phyloP scores from a whole-genome alignment of 352 stramenopile species.

The Phytophthora pseudosyringae region DNA sequence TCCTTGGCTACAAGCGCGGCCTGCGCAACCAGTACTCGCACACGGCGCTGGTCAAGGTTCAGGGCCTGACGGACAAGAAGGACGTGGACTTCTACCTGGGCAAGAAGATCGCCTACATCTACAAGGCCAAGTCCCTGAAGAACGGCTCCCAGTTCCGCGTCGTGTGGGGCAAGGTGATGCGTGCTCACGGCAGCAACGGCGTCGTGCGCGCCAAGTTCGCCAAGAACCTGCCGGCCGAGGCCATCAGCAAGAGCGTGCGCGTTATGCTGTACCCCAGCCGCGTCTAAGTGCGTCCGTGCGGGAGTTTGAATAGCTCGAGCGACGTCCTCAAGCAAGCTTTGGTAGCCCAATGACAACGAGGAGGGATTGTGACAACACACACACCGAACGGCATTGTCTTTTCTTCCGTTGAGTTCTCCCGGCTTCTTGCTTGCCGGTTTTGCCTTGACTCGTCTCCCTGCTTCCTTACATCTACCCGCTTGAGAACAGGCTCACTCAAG shows the following conservation, averaged over 20 bases:
- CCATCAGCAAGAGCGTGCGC: constrained; percentile 97
- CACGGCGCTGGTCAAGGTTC: constrained; percentile 99
- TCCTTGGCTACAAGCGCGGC: constrained; percentile 99
- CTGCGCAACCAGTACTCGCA: constrained; percentile 98
- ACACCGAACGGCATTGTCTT: constrained; percentile 20
- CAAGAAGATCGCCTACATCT: constrained; percentile 99
- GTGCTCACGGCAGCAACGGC: constrained; percentile 98
- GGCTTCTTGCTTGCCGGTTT: neutral
- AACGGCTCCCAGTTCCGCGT: constrained; percentile 98
- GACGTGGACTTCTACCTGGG: constrained; percentile 99
- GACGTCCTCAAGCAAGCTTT: constrained; percentile 36
- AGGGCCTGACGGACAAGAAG: constrained; percentile 98
- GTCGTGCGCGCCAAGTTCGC: constrained; percentile 99
- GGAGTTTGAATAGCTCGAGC: constrained; percentile 28
- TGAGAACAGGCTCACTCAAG: neutral
- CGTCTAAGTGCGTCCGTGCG: constrained; percentile 84
- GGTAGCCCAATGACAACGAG: constrained; percentile 57
- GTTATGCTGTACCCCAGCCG: constrained; percentile 99
- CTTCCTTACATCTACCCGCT: neutral
- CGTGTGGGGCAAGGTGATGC: constrained; percentile 99
- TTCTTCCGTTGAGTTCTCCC: constrained; percentile 18
- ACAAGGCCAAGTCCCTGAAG: constrained; percentile 96
- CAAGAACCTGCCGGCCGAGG: constrained; percentile 96
- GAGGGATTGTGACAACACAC: constrained; percentile 53
- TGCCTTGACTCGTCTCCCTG: neutral